Conservation (phyloP, 2,329 filamentous ascomycete species). For the Pyricularia sp. region DNA sequence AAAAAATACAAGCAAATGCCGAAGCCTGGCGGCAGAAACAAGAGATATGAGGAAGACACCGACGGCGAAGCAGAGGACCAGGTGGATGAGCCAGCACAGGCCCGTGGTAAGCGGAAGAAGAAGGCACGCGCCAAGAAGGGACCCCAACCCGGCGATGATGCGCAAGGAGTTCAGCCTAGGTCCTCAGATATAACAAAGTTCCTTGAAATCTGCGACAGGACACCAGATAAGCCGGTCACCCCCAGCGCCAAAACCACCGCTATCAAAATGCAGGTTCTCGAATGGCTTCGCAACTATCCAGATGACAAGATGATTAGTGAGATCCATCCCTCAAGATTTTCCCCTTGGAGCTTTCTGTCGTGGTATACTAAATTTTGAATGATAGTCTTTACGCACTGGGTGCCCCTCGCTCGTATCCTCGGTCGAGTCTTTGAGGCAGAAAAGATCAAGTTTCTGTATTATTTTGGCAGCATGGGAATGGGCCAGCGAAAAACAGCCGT, state of each 20-base stretch:
- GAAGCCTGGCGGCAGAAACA: neutral
- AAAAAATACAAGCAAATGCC: neutral
- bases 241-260: constrained; percentile 23
- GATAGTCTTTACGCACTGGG: constrained; percentile 27
- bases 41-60: neutral
- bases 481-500: constrained; percentile 13
- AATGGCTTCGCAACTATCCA: constrained; percentile 21
- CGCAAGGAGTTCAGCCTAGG: constrained; percentile 8
- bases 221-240: neutral
- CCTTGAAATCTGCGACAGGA: constrained; percentile 13
- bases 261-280: constrained; percentile 19
- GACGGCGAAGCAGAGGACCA: neutral
- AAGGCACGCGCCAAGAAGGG: neutral
- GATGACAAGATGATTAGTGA: constrained; percentile 30
- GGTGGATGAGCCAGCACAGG: neutral
- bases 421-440: constrained; percentile 24
- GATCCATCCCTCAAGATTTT: constrained; percentile 2
- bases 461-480: constrained; percentile 16
- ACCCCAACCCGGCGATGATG: constrained; percentile 15
- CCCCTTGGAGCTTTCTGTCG: neutral
- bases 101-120: neutral
- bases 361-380: neutral
- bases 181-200: constrained; percentile 10
- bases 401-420: constrained; percentile 21
- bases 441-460: constrained; percentile 26